Evolutionary conservation across 2,329 filamentous ascomycete genomes (phyloP), one percentile per base, ranked within the genome.

Genomic region (Phialemoniopsis sp.): DNA sequence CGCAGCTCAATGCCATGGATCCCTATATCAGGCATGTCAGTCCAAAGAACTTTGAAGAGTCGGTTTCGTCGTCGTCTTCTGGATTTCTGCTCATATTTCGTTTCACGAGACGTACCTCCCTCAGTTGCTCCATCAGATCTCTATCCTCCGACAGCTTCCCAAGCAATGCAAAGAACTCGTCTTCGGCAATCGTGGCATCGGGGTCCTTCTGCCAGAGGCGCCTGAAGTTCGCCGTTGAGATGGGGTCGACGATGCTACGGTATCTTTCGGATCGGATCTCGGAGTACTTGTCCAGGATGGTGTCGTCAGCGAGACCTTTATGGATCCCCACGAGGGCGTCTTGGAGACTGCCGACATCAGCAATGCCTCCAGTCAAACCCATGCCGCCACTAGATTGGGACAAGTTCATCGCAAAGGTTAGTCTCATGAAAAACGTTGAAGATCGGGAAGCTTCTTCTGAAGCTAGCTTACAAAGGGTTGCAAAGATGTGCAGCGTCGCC

Each of bases 291-390:
- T 69, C 63, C 8, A 71, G 54, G 32, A 71, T 70, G 5, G 40
- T 47, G 5, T 64, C 59, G 42, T 64, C 60, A 3, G 62, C 60
- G 5, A 56, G 43, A 3, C 57, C 61, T 5, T 58, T 53, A 41
- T 67, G 55, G 14, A 68, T 65, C 2, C 65, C 66, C 8, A 57
- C 37, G 1, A 77, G 57, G 39, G 66, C 66, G 45, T 75, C 70
- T 40, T 63, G 68, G 8, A 75, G 59, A 6, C 66, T 65, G 10
- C 66, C 69, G 5, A 71, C 61, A 39, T 75, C 72, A 7, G 63
- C 67, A 37, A 75, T 67, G 2, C 70, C 68, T 8, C 69, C 69
- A 3, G 68, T 74, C 15, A 73, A 55, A 7, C 70, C 71, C 17
- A 73, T 57, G 4, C 70, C 70, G 29, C 72, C 70, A 37, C 58